These are phyloP conservation scores for Leishmania guyanensis DNA, from an alignment of 208 protist genomes.

Conservation along the genomic window DNA sequence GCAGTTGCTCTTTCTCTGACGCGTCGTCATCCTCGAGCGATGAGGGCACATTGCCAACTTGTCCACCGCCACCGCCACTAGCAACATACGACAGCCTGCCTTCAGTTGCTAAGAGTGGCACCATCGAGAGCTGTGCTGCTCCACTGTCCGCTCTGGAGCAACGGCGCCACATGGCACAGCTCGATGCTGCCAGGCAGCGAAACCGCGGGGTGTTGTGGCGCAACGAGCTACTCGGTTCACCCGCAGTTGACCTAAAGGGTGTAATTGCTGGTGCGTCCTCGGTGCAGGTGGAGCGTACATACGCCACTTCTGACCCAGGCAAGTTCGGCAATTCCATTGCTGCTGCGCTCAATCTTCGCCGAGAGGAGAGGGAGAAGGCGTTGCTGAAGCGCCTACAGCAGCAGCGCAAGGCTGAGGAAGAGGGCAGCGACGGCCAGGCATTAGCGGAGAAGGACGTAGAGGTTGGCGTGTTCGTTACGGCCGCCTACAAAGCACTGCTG, in stretches of 20 bases:
- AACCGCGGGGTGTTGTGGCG: conserved; percentile 6
- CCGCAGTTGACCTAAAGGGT: not conserved
- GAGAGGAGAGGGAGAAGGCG: conserved; percentile 46
- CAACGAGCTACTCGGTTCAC: conserved; percentile 3
- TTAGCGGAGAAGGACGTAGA: conserved; percentile 66
- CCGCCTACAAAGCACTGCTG: conserved; percentile 55
- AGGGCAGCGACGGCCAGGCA: conserved; percentile 27
- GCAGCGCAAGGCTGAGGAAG: conserved; percentile 50
- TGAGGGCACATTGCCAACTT: conserved; percentile 8
- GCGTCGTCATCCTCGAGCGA: conserved; percentile 14
- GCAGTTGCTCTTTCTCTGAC: conserved; percentile 5
- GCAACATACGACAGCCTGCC: not conserved
- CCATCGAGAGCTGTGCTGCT: not conserved
- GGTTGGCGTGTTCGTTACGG: conserved; percentile 77
- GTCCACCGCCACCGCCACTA: conserved; percentile 5
- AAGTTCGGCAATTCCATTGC: conserved; percentile 67
- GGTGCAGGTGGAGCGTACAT: not conserved
- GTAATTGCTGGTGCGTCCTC: not conserved
- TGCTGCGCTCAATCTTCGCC: conserved; percentile 44
- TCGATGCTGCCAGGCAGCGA: conserved; percentile 9
- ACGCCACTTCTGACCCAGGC: conserved; percentile 13
- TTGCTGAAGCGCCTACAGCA: conserved; percentile 40
- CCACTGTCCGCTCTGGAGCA: conserved; percentile 22
- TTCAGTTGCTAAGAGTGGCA: not conserved
- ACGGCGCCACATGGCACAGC: conserved; percentile 27